Percentiles rank a stretch among this genome's conserved stretches.
Conservation (phyloP, 768 basidiomycete genomes). For the Boletus speciosus region DNA sequence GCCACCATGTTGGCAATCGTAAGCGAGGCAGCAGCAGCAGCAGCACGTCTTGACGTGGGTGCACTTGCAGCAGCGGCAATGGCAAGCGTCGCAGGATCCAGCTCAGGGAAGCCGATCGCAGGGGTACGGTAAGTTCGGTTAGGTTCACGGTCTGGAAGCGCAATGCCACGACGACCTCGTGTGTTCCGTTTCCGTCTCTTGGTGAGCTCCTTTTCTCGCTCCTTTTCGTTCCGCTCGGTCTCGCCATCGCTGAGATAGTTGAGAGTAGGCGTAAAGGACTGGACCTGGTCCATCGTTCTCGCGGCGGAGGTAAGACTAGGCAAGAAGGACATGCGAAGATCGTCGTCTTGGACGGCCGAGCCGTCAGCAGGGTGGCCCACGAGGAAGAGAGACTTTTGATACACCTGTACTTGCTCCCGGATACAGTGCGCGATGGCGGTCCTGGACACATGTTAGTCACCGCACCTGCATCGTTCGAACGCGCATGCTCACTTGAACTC, state of each 20-base stretch:
- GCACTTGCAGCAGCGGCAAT: slow-evolving; percentile 61
- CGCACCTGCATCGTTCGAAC: not conserved
- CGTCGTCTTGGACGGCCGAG: slow-evolving; percentile 77
- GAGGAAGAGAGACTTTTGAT: slow-evolving; percentile 88
- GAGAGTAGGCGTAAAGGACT: slow-evolving; percentile 82
- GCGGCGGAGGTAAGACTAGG: slow-evolving; percentile 72
- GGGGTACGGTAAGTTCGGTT: slow-evolving; percentile 89
- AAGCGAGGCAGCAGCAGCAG: slow-evolving; percentile 76
- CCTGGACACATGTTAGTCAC: slow-evolving; percentile 40
- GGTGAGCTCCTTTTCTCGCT: slow-evolving; percentile 89
- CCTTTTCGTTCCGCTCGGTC: slow-evolving; percentile 84
- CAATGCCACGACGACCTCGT: slow-evolving; percentile 73
- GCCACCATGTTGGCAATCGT: slow-evolving; percentile 94
- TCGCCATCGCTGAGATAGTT: slow-evolving; percentile 87
- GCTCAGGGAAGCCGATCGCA: slow-evolving; percentile 78
- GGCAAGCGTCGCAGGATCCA: slow-evolving; percentile 68
- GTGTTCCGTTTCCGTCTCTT: slow-evolving; percentile 83
- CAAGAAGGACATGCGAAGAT: slow-evolving; percentile 85
- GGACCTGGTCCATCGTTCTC: slow-evolving; percentile 74
- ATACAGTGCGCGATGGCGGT: slow-evolving; percentile 95
- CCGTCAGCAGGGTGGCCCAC: slow-evolving; percentile 86
- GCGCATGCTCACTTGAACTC: slow-evolving; percentile 76
- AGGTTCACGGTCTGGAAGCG: slow-evolving; percentile 89
- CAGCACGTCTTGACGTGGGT: slow-evolving; percentile 74
- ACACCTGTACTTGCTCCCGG: slow-evolving; percentile 89